Evolutionary conservation across 1,139 yeast genomes (phyloP).

Genomic region (Hyphopichia buzzinii): DNA sequence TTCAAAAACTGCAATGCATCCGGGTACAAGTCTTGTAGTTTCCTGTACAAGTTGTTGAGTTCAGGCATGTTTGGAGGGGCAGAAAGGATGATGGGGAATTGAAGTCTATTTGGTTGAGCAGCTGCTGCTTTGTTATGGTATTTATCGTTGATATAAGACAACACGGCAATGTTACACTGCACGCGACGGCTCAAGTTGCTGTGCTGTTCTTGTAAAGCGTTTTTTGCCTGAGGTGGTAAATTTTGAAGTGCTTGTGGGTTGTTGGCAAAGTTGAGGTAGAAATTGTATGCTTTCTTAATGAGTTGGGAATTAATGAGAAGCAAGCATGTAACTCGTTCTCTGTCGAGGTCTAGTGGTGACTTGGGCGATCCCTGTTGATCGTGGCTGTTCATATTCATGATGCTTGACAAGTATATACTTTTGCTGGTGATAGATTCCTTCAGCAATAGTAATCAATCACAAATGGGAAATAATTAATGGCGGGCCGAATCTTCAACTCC

Average conservation of each 20-base stretch:
- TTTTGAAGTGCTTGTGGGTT: constrained; percentile 36
- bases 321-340: constrained; percentile 50
- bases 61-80: constrained; percentile 60
- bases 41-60: constrained; percentile 43
- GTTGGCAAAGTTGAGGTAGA: constrained; percentile 35
- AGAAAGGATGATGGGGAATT: constrained; percentile 51
- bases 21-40: constrained; percentile 52
- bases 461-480: too few relatives aligned
- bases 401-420: too few relatives aligned
- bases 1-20: constrained; percentile 53
- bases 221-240: constrained; percentile 36
- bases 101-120: constrained; percentile 29
- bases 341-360: constrained; percentile 25
- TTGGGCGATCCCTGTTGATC: neutral
- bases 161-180: constrained; percentile 53
- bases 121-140: constrained; percentile 39
- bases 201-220: constrained; percentile 43
- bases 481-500: too few relatives aligned
- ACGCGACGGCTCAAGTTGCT: constrained; percentile 52
- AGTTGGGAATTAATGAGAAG: constrained; percentile 52
- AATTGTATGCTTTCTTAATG: constrained; percentile 45
- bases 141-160: constrained; percentile 51
- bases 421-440: too few relatives aligned
- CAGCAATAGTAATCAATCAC: too few relatives aligned
- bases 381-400: neutral